phyloP scores from a whole-genome alignment of 108 stramenopile genomes.

The Phaeodactylum tricornutum region DNA sequence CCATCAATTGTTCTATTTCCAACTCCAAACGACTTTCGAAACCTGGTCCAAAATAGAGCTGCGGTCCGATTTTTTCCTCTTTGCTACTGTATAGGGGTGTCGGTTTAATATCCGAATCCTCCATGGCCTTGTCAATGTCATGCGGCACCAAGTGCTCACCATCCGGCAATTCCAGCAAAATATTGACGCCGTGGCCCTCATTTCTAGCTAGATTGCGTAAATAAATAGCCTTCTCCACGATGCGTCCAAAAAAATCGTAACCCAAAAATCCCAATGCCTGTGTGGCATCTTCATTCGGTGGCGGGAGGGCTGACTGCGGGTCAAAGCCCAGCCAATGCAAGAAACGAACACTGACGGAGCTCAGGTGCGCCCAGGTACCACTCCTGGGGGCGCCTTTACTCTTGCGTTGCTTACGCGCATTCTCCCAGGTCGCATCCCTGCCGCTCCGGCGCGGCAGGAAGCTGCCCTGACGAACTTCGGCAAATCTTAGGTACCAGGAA shows the following conservation, averaged over 20 bases:
- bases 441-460: slow-evolving; percentile 31
- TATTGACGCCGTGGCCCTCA: background rate
- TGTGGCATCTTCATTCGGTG: slow-evolving; percentile 64
- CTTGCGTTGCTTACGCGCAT: slow-evolving; percentile 17
- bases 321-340: slow-evolving; percentile 80
- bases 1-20: slow-evolving; percentile 68
- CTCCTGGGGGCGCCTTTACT: slow-evolving; percentile 21
- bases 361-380: slow-evolving; percentile 43
- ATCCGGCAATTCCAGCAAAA: slow-evolving; percentile 36
- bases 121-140: slow-evolving; percentile 44
- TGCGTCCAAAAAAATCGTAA: slow-evolving; percentile 70
- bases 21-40: slow-evolving; percentile 76
- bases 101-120: slow-evolving; percentile 37
- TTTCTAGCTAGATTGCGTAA: slow-evolving; percentile 10
- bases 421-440: slow-evolving; percentile 26
- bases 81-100: slow-evolving; percentile 26
- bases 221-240: slow-evolving; percentile 62
- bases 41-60: slow-evolving; percentile 80
- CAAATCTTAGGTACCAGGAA: slow-evolving; percentile 55
- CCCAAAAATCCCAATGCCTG: slow-evolving; percentile 71
- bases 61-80: slow-evolving; percentile 12
- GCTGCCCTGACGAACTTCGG: slow-evolving; percentile 56
- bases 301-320: slow-evolving; percentile 34
- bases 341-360: slow-evolving; percentile 32
- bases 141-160: slow-evolving; percentile 37